Conservation (phyloP, 257 asterid genomes). For the Ehretia macrophylla region DNA sequence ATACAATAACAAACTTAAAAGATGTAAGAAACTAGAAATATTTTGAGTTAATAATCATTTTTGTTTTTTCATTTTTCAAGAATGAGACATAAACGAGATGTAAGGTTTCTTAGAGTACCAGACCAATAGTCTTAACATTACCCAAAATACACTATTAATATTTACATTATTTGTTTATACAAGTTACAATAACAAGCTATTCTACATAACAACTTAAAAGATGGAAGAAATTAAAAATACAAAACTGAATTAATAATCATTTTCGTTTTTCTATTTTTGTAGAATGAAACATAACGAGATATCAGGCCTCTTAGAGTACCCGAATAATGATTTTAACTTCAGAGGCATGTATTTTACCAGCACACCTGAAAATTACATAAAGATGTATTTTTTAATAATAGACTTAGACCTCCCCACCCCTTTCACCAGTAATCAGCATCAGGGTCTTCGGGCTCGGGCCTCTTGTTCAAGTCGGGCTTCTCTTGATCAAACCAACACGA, state of each 20-base stretch:
- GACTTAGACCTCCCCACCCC: neutral
- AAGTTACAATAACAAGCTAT: neutral
- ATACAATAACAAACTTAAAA: too few species aligned
- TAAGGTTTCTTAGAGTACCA: too few species aligned
- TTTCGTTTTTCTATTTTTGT: too few species aligned
- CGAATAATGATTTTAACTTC: neutral
- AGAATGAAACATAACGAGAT: too few species aligned
- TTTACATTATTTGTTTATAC: neutral
- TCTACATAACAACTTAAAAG: neutral
- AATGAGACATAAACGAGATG: neutral
- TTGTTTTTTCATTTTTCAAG: too few species aligned
- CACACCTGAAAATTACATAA: neutral
- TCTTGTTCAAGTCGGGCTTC: conserved; percentile 38
- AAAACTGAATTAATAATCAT: neutral
- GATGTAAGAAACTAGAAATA: too few species aligned
- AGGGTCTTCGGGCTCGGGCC: conserved; percentile 43
- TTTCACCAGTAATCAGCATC: conserved; percentile 35
- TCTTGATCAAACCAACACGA: conserved; percentile 49
- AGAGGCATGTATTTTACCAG: neutral
- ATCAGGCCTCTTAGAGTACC: neutral
- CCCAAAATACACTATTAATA: too few species aligned
- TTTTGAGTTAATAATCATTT: too few species aligned
- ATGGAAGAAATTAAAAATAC: neutral
- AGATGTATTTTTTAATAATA: neutral
- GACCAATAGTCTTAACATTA: too few species aligned